Evolutionary conservation across 148 eudicot genomes (phyloP).

Genomic region (Rhododendron ovatum): DNA sequence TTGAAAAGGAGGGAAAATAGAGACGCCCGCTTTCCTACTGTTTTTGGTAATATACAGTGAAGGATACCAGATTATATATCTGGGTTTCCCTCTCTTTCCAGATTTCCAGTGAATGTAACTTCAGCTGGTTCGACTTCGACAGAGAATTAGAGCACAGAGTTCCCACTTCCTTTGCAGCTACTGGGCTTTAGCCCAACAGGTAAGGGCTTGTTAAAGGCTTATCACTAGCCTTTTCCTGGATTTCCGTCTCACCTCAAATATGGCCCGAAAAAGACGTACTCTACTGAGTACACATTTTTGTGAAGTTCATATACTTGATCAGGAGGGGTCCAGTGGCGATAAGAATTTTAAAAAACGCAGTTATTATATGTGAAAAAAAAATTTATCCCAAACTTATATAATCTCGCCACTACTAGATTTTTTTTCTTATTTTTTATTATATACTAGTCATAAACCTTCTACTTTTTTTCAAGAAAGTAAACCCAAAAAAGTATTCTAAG

Average conservation of each 20-base stretch:
- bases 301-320: too few relatives aligned
- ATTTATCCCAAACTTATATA: too few relatives aligned
- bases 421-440: too few relatives aligned
- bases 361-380: too few relatives aligned
- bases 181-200: not conserved
- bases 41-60: not conserved
- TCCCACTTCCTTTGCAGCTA: not conserved
- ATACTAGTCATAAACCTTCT: too few relatives aligned
- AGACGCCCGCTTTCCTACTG: too few relatives aligned
- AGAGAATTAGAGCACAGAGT: not conserved
- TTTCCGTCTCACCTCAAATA: not conserved
- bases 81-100: not conserved
- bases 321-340: too few relatives aligned
- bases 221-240: not conserved
- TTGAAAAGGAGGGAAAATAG: not conserved
- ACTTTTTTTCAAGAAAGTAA: too few relatives aligned
- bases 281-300: too few relatives aligned
- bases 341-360: too few relatives aligned
- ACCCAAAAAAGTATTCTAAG: too few relatives aligned
- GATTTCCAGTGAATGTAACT: not conserved
- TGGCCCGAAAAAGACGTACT: not conserved
- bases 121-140: not conserved
- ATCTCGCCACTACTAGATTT: too few relatives aligned
- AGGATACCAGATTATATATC: not conserved
- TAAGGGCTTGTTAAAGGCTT: not conserved